Base-by-base conservation (phyloP, 257 asterid species). In the Orobanche coerulescens region DNA sequence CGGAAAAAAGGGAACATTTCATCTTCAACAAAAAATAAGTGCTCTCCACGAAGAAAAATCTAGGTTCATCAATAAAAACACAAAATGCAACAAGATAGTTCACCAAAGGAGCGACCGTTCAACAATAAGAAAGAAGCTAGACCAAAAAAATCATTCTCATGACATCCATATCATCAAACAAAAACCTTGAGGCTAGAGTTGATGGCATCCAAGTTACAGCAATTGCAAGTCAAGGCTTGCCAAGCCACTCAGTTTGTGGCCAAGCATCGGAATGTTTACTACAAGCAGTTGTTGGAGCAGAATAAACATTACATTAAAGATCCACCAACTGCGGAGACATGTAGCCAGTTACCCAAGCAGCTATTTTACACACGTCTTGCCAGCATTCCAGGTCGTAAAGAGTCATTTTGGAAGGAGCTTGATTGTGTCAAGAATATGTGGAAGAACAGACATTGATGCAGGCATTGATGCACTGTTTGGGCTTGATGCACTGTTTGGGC, bases 381-480 rank as follows among this genome's bases (percentile, higher is more conserved):
- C 72, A 76, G 77, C 55, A 72, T 76, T 36, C 81, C 78, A 9
- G 72, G 78, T 5, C 78, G 81, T 53, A 62, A 60, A 0, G 78
- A 76, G 55, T 52, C 75, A 33, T 76, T 76, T 20, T 64, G 72
- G 78, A 76, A 76, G 64, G 81, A 76, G 39, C 33, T 76, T n/a
- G 78, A 67, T 61, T 64, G 63, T 12, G 81, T 68, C 10, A 76
- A 76, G 75, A 71, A 68, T 22, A 62, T 72, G 72, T 76, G 78
- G 81, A 76, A 71, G 48, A 51, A 64, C 55, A 63, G 81, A 48
- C 72, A 71, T 67, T 69, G 78, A 76, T 64, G 81, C 81, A 1
- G 75, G 81, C 34, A 71, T 71, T 58, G 81, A 78, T 12, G 75
- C n/a, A n/a, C n/a, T n/a, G n/a, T n/a, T n/a, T n/a, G n/a, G n/a